Conservation (phyloP, 2,329 filamentous ascomycete genomes). For the Aspergillus fumigatiaffinis region DNA sequence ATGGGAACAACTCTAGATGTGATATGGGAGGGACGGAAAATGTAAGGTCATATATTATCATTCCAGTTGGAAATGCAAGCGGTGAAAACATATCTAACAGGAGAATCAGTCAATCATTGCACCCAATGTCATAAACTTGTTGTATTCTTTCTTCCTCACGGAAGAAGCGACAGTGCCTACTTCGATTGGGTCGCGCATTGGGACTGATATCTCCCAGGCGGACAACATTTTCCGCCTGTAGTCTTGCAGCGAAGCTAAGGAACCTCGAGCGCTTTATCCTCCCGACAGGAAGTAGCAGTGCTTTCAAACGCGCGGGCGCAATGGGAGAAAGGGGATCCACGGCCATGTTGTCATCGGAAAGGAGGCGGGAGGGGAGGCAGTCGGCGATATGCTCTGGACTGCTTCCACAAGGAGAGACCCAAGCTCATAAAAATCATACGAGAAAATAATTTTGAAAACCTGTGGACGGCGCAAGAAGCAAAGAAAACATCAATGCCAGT, state of each 20-base stretch:
- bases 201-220: constrained; percentile 81
- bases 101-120: constrained; percentile 19
- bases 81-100: constrained; percentile 85
- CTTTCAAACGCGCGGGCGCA: constrained; percentile 85
- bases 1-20: constrained; percentile 76
- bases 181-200: constrained; percentile 79
- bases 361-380: constrained; percentile 26
- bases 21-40: constrained; percentile 75
- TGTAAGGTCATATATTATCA: constrained; percentile 82
- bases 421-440: constrained; percentile 22
- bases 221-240: constrained; percentile 76
- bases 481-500: background rate
- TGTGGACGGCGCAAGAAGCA: background rate
- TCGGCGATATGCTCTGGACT: constrained; percentile 31
- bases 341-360: constrained; percentile 65
- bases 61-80: constrained; percentile 77
- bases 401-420: constrained; percentile 25
- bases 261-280: constrained; percentile 81
- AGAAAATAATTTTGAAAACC: background rate
- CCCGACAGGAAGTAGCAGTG: constrained; percentile 80
- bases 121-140: background rate
- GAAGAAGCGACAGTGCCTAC: constrained; percentile 49
- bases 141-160: background rate
- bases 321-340: constrained; percentile 86
- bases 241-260: constrained; percentile 68